Evolutionary conservation across 2,329 filamentous ascomycete genomes (phyloP), one percentile per base, ranked within the genome.

Genomic region (Stachybotrys elegans): DNA sequence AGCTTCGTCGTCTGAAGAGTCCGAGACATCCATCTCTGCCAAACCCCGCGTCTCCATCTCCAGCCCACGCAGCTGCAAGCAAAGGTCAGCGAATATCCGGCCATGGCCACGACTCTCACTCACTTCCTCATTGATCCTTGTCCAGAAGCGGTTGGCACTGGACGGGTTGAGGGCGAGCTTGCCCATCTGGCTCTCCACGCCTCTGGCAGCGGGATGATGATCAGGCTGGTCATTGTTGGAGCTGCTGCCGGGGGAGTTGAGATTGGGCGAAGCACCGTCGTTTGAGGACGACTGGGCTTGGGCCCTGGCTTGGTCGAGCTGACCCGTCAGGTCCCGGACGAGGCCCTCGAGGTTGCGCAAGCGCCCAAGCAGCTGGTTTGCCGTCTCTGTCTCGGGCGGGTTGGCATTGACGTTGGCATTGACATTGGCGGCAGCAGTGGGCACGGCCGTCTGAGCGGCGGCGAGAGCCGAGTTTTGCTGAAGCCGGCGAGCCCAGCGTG

Each of bases 51-150:
- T 61, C 32, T 71, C 67, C 47, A 61, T 66, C 40, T 71, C 71
- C 3, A 76, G 55, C 2, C 60, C 67, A 44, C 72, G 65, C 8
- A 78, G 63, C 69, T 73, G 43, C 12, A 32, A 4, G 9, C 8
- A 9, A 11, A 42, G 23, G 46, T 48, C 12, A 43, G 29, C 12
- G 16, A 8, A 5, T 14, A 4, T 2, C 17, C 6, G 9, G 37
- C 32, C 20, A 7, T 13, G 12, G 11, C 13, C 2, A 5, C 11
- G 19, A n/a, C 9, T 16, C 9, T 12, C 22, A 46, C 62, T 35
- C 60, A 77, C 73, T 67, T 79, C 76, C 38, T 79, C 73, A 42
- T 71, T 73, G n/a, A 79, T 66, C 1, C 69, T 68, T 3, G 74
- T 74, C 75, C 76, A 79, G 51, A 79, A 79, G 13, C 70, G 69